Evolutionary conservation across 148 eudicot species (phyloP).

Genomic region (Arbutus unedo): DNA sequence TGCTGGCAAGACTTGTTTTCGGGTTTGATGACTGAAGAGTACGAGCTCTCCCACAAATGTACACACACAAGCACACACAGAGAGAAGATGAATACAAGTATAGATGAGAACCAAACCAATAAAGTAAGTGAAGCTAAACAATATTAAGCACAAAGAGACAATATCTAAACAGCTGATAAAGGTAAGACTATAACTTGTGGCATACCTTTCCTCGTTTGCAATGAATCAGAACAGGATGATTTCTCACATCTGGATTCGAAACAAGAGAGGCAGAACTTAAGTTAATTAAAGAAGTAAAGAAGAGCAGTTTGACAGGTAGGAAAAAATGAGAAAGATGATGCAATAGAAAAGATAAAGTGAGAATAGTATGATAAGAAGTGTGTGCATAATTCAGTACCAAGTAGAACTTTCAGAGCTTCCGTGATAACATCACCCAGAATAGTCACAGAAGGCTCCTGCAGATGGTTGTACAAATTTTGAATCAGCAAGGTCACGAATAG

Average conservation of each 20-base stretch:
- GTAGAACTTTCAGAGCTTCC: conserved; percentile 57
- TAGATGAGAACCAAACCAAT: background rate
- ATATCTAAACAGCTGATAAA: background rate
- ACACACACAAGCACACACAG: background rate
- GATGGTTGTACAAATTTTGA: background rate
- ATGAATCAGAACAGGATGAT: conserved; percentile 53
- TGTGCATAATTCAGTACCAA: conserved; percentile 38
- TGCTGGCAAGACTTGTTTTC: background rate
- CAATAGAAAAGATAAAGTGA: background rate
- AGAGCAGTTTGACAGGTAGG: background rate
- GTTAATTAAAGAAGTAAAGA: background rate
- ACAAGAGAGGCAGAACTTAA: background rate
- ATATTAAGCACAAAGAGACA: background rate
- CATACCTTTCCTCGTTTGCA: conserved; percentile 58
- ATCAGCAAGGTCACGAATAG: background rate
- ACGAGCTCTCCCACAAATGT: background rate
- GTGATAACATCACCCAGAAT: conserved; percentile 54
- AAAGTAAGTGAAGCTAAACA: background rate
- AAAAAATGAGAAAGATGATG: conserved; percentile 30
- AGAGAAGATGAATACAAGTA: background rate
- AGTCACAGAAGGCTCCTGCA: conserved; percentile 51
- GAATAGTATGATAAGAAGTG: background rate
- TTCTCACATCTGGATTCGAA: conserved; percentile 34
- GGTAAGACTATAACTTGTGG: background rate
- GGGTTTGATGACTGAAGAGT: background rate